Evolutionary conservation across 805 yeast genomes (phyloP), one percentile per base, ranked within the genome.

Genomic region (Cyberlindnera mycetangii): DNA sequence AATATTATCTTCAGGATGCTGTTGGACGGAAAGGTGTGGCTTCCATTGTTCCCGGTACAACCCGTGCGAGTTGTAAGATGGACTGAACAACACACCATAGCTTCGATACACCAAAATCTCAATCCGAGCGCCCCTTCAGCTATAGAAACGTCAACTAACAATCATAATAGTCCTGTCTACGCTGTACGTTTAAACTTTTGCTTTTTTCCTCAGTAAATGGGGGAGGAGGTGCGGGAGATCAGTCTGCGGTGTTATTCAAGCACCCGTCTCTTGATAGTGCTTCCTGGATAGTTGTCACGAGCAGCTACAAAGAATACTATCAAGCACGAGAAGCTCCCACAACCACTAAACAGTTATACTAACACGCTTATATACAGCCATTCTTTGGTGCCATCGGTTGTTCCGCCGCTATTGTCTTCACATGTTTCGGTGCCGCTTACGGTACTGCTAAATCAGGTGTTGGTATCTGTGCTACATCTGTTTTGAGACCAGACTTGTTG

Each of bases 371-470:
- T 6, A 27, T 36, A 32, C 27, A 42, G 47, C 99, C 99, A 68
- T 93, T 93, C 79, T 93, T 93, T 71, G 99, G 99, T 64, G 92
- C 97, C 58, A 88, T 93, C 65, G 99, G 99, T 67, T 95, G 99
- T 79, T 96, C 99, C 48, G 89, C 98, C 43, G 97, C 99, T 69
- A 93, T 93, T 66, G 89, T 95, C 65, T 93, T 93, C 81, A 90
- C 99, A 69, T 89, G 97, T 66, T 89, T 90, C 67, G 99, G 99
- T 76, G 98, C 99, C 62, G 88, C 97, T 46, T 90, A 90, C 71
- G 99, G 99, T 76, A 92, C 98, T 55, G 99, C 99, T 65, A 92
- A 92, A 72, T 86, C 97, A 20, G 99, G 99, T 76, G 96, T 93
- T 55, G 99, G 98, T 81, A 90, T 92, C 67, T 92, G 97, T 75